Evolutionary conservation across 352 stramenopile genomes (phyloP), one percentile per base, ranked within the genome.

Genomic region (Globisporangium uncinulatum): DNA sequence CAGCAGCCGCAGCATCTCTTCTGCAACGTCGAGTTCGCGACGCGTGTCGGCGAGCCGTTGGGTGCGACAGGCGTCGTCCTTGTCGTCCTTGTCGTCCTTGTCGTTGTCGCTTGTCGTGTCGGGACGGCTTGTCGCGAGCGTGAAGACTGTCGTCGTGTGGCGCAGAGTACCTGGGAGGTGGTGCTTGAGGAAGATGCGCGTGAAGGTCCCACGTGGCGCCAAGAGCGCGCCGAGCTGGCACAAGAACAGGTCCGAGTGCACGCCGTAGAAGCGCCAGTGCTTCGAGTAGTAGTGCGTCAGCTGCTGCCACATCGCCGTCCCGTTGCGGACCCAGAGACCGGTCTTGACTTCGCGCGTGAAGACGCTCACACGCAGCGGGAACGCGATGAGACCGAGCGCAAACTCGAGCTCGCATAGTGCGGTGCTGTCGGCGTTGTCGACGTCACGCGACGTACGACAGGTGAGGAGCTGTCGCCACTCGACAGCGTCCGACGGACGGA

Each of bases 251-350:
- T 93, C 83, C 2, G 72, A 80, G 53, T 91, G 77, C 11, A 93
- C 70, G 14, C 83, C 83, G 50, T 76, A 86, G 56, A 77, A 89
- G 11, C 83, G 73, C 83, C 83, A 93, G 47, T 93, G 80, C 56
- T 87, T 89, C 9, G 80, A 86, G 63, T 87, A 77, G 51, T 91
- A 93, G 54, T 93, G 83, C 20, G 80, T 73, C 24, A 93, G 64
- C 50, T 93, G 83, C 49, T 91, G 80, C 61, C 80, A 74, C 83
- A 93, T 93, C 14, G 80, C 77, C 39, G 79, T 86, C 5, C 83
- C 83, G 59, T 92, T 93, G 56, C 79, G 74, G 1, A 90, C 71
- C 83, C 83, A 93, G 24, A 88, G 56, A 1, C 82, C 76, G n/a
- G 69, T 66, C 59, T 91, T 89, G 54, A 93, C 86, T 32, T 88